Percentiles rank a stretch among this genome's conserved stretches.
Evolutionary conservation across 371 early-diverging fungal genomes (phyloP).

Genomic region (Mortierella sp.): DNA sequence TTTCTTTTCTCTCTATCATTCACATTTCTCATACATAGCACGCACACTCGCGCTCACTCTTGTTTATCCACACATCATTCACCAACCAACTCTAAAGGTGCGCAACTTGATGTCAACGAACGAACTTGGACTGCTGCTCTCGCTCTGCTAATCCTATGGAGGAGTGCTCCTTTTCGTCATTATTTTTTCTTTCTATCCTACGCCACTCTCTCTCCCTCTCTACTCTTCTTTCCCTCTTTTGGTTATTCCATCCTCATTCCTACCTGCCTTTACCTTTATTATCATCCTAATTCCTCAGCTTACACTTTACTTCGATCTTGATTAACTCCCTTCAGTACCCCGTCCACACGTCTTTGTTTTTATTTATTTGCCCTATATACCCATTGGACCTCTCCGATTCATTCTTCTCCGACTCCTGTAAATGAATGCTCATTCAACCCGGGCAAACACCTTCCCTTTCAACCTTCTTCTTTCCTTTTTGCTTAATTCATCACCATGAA

Average conservation of each 20-base stretch:
- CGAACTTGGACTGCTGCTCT: background rate
- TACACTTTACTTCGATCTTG: no score
- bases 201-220: background rate
- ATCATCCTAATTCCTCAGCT: no score
- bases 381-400: constrained; percentile 7
- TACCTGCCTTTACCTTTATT: no score
- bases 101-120: constrained; percentile 2
- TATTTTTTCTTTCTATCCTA: background rate
- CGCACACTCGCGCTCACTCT: background rate
- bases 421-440: background rate
- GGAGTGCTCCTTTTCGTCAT: background rate
- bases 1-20: background rate
- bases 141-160: background rate
- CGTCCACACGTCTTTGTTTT: no score
- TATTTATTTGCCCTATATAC: background rate
- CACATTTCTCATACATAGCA: background rate
- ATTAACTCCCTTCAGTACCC: no score
- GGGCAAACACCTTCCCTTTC: background rate
- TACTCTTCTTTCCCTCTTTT: constrained; percentile 3
- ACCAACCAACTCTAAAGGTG: background rate
- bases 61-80: background rate
- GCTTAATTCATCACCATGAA: background rate
- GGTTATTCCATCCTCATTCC: background rate
- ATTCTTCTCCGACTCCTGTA: constrained; percentile 9
- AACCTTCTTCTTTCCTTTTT: background rate